Evolutionary conservation across 2,329 filamentous ascomycete genomes (phyloP).

Genomic region (Ophiostoma himal-ulmi): DNA sequence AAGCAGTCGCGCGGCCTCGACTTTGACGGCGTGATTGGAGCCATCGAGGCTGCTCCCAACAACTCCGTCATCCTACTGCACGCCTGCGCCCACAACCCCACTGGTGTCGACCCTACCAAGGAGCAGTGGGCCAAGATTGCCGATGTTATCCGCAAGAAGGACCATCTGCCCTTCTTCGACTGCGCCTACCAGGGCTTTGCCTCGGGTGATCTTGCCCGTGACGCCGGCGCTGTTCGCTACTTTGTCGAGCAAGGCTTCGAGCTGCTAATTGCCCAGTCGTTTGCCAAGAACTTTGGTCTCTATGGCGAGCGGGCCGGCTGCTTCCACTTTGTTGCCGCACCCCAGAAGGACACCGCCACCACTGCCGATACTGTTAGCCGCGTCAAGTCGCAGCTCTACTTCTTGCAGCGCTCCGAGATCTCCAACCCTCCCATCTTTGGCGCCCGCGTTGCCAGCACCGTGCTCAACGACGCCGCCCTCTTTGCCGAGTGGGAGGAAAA

Average conservation of each 20-base stretch:
- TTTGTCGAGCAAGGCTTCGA: constrained; percentile 90
- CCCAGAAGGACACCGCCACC: constrained; percentile 53
- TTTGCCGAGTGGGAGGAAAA: constrained; percentile 93
- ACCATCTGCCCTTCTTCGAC: constrained; percentile 98
- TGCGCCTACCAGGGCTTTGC: constrained; percentile 97
- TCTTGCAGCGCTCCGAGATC: constrained; percentile 95
- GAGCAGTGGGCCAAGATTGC: constrained; percentile 95
- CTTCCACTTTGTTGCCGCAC: constrained; percentile 85
- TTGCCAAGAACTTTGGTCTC: constrained; percentile 96
- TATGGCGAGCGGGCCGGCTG: constrained; percentile 95
- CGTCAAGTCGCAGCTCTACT: constrained; percentile 81
- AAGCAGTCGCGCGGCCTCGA: constrained; percentile 84
- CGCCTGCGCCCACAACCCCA: constrained; percentile 96
- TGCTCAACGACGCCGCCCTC: constrained; percentile 75
- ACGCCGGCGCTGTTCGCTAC: constrained; percentile 89
- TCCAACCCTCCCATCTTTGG: constrained; percentile 95
- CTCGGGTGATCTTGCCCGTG: constrained; percentile 76
- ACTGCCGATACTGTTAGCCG: constrained; percentile 50
- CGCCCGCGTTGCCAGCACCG: constrained; percentile 75
- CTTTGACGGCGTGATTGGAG: constrained; percentile 76
- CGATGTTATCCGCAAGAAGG: constrained; percentile 64
- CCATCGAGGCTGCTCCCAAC: constrained; percentile 65
- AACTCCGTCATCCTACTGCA: constrained; percentile 86
- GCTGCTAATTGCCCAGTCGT: constrained; percentile 82
- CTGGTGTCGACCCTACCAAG: constrained; percentile 86